Evolutionary conservation across 139 green algal species (phyloP), one percentile per base, ranked within the genome.

Genomic region (Coccomyxa sp.): DNA sequence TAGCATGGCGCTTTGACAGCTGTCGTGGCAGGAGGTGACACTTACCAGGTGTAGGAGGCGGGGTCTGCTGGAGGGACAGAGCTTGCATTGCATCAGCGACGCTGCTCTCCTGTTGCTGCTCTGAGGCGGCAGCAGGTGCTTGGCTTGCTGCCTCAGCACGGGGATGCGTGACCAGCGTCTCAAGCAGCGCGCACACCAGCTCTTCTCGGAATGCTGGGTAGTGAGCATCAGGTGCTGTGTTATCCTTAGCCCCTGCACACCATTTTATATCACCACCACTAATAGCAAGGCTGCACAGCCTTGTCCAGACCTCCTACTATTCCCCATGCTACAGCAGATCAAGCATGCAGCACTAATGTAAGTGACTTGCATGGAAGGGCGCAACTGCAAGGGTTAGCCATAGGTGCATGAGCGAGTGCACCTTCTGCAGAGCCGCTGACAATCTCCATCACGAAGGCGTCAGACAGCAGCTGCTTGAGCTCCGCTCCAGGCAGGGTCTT

Each of bases 131-230:
- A 35, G 14, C 29, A 5, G 40, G 7, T 12, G 73, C 2, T 6
- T 12, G 73, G 40, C 27, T 18, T 14, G 0, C 27, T 16, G n/a
- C 73, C 22, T 37, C 58, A 22, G 79, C 79, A 9, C 79, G 39
- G 9, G 79, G 79, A 18, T 80, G 79, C 1, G n/a, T 14, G 16
- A 41, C 22, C 74, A 89, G 77, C 8, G 80, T 71, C 55, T 84
- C 84, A 38, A 90, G 77, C 39, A 90, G 75, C 7, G 68, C 75
- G 10, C 58, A 74, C 24, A 87, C 83, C 34, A 90, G 70, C 83
- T 90, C 86, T 36, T 90, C 86, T 1, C 85, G 75, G 68, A 86
- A 89, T 37, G 75, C 79, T 18, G 84, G 79, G 50, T 83, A 82
- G 31, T 76, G 8, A 0, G 54, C 54, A 38, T 31, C 40, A 10